Conservation (phyloP, 164 flowering plant species). For the Warburgia ugandensis region DNA sequence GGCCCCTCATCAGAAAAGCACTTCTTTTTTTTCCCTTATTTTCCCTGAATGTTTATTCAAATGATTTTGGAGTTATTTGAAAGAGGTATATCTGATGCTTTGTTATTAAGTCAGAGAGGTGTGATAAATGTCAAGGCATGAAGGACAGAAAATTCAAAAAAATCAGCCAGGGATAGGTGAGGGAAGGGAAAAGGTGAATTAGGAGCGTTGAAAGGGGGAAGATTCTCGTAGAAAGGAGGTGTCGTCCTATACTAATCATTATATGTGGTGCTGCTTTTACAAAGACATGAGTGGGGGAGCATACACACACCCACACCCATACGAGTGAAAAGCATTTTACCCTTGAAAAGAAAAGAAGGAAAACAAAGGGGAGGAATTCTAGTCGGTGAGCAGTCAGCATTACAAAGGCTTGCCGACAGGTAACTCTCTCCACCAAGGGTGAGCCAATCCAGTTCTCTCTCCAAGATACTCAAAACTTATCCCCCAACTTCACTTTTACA, state of each 20-base stretch:
- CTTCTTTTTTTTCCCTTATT: too few species aligned
- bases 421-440: constrained; percentile 1
- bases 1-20: too few species aligned
- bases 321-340: constrained; percentile 24
- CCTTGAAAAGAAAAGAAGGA: constrained; percentile 9
- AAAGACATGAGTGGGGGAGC: constrained; percentile 28
- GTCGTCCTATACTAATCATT: constrained; percentile 46
- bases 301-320: too few species aligned
- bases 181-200: constrained; percentile 3
- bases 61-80: too few species aligned
- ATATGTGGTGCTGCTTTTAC: constrained; percentile 27
- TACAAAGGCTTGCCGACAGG: constrained; percentile 12
- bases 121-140: not conserved
- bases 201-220: constrained; percentile 35
- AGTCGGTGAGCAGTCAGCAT: constrained; percentile 9
- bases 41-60: too few species aligned
- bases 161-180: not conserved
- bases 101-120: too few species aligned
- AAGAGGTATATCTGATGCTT: too few species aligned
- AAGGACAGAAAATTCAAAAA: not conserved
- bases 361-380: not conserved
- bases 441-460: not conserved
- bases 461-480: not conserved
- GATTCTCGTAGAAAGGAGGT: constrained; percentile 47
- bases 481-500: not conserved